These are phyloP conservation scores for Bretziella fagacearum DNA, from an alignment of 2,329 filamentous ascomycete genomes.

Conservation along the genomic window DNA sequence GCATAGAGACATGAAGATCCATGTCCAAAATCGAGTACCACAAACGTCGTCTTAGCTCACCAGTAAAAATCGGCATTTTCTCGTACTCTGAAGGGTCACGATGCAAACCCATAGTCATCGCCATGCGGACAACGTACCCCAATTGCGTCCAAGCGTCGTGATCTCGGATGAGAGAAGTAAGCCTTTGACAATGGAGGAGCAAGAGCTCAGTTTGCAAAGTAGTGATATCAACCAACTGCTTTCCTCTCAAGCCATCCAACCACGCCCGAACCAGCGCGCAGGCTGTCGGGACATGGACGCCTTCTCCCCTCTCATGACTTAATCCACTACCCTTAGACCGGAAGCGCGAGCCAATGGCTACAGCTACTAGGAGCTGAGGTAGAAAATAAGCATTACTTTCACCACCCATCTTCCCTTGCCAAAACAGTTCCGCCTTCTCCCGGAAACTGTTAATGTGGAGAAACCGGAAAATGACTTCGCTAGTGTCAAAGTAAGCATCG, in stretches of 20 bases:
- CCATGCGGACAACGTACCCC: slow-evolving; percentile 38
- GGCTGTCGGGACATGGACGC: slow-evolving; percentile 40
- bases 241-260: slow-evolving; percentile 35
- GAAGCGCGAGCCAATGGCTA: slow-evolving; percentile 37
- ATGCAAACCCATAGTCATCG: slow-evolving; percentile 43
- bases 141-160: slow-evolving; percentile 38
- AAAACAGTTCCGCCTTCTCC: slow-evolving; percentile 34
- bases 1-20: slow-evolving; percentile 37
- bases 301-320: slow-evolving; percentile 33
- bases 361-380: slow-evolving; percentile 34
- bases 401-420: slow-evolving; percentile 30
- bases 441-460: slow-evolving; percentile 36
- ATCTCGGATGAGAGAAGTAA: slow-evolving; percentile 32
- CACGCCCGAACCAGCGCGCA: slow-evolving; percentile 37
- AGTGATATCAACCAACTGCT: slow-evolving; percentile 34
- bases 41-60: slow-evolving; percentile 36
- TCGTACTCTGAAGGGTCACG: slow-evolving; percentile 38
- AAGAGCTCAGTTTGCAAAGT: slow-evolving; percentile 38
- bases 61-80: slow-evolving; percentile 32
- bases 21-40: slow-evolving; percentile 42
- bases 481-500: slow-evolving; percentile 31
- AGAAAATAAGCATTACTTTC: slow-evolving; percentile 29
- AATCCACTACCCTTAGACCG: slow-evolving; percentile 33
- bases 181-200: slow-evolving; percentile 34
- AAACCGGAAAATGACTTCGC: slow-evolving; percentile 36